Percentiles rank a stretch among this genome's conserved stretches.
phyloP scores from a whole-genome alignment of 257 asterid genomes.

The Nicotiana attenuata region DNA sequence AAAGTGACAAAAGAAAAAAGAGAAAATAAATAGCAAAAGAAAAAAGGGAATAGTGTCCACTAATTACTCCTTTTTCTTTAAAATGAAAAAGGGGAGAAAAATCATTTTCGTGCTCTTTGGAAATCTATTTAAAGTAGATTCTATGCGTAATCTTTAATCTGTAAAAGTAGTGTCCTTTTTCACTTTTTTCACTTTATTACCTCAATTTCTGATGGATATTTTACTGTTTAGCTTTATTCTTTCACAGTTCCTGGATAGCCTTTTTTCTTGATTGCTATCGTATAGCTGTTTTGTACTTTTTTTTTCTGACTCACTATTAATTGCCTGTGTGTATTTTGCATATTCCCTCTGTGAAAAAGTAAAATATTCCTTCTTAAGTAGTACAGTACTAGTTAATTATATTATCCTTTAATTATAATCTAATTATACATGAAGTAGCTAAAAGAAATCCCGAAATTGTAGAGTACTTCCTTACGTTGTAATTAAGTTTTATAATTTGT shows the following conservation, averaged over 20 bases:
- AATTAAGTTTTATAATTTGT: too few relatives aligned
- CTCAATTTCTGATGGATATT: neutral
- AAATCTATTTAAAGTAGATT: neutral
- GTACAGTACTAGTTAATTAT: too few relatives aligned
- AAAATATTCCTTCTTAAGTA: neutral
- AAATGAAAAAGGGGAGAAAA: neutral
- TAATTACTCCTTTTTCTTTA: neutral
- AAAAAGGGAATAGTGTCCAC: neutral
- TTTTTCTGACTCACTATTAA: neutral
- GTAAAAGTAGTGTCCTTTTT: slow-evolving; percentile 7
- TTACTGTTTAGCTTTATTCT: neutral
- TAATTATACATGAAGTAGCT: too few relatives aligned
- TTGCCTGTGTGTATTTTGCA: neutral
- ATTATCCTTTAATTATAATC: too few relatives aligned
- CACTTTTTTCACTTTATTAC: neutral
- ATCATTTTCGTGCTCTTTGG: neutral
- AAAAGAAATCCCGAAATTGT: too few relatives aligned
- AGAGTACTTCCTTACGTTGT: too few relatives aligned
- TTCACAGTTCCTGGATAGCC: neutral
- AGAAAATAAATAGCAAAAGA: neutral
- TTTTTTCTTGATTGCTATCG: slow-evolving; percentile 1
- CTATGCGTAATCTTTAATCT: slow-evolving; percentile 3
- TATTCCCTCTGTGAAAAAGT: neutral
- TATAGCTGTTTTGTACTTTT: neutral
- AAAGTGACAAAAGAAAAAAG: neutral